These are phyloP conservation scores for Thalassiosira livingstoniorum DNA, from an alignment of 352 stramenopile species.

Conservation along the genomic window DNA sequence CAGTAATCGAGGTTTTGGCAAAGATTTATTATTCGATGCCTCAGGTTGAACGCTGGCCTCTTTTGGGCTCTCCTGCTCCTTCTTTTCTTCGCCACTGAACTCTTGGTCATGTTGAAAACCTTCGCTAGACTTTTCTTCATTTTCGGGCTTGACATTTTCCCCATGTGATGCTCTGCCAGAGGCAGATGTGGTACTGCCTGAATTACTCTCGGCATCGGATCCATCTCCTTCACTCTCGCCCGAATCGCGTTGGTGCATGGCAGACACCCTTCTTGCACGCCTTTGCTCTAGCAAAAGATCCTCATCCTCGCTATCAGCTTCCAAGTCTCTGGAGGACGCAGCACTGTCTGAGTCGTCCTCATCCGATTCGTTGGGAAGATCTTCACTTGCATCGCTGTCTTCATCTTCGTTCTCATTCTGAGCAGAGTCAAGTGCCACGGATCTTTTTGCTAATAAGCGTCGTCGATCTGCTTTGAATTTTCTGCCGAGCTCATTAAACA, in stretches of 20 bases:
- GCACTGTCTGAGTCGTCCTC: constrained; percentile 78
- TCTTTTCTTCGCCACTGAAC: too few relatives aligned
- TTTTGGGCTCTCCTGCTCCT: too few relatives aligned
- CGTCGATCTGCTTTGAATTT: constrained; percentile 77
- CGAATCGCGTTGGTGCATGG: constrained; percentile 11
- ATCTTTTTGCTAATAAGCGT: constrained; percentile 70
- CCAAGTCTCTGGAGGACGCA: constrained; percentile 69
- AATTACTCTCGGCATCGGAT: not conserved
- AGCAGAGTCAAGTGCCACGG: constrained; percentile 40
- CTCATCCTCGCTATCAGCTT: constrained; percentile 84
- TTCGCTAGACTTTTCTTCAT: not conserved
- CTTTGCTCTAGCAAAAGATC: constrained; percentile 42
- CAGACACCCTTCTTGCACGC: constrained; percentile 6
- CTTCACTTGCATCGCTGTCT: constrained; percentile 54
- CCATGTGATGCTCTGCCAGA: not conserved
- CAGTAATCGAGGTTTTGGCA: constrained; percentile 22
- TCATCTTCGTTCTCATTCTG: constrained; percentile 64
- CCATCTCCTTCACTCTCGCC: constrained; percentile 13
- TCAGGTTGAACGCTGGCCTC: too few relatives aligned
- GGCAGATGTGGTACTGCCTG: not conserved
- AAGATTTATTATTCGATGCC: too few relatives aligned
- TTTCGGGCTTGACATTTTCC: not conserved
- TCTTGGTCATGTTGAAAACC: not conserved
- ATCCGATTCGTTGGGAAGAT: constrained; percentile 42
- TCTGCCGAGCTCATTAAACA: constrained; percentile 62